Base-by-base conservation (phyloP, 768 basidiomycete genomes). In the Termitomyces sp. region DNA sequence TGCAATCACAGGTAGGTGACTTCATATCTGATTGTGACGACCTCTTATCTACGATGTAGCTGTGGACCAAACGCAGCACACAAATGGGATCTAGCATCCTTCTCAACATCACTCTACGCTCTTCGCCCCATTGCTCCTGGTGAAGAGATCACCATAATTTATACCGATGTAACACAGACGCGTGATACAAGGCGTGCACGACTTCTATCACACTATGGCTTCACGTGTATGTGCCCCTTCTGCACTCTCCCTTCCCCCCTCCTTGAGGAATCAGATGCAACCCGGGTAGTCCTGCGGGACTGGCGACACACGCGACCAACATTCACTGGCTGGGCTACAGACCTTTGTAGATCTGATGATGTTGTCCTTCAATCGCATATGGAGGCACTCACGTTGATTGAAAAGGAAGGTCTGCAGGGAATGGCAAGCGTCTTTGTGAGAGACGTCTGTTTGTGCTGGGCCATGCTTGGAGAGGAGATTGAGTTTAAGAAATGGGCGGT, bases 131-230 rank as follows among this genome's bases (percentile, higher is more conserved):
- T 80, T 53, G 51, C 56, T 26, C 63, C 62, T 0, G 75, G 74
- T 7, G 77, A 78, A 55, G 79, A 81, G 54, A 77, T 81, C 29
- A 70, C 70, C n/a, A 77, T 75, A 54, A 74, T 75, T 16, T 81
- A 81, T 64, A 71, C 75, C 39, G 73, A 79, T 56, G 71, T 75
- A 1, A 69, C 71, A 12, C 73, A 73, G 12, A 63, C 75, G 15
- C 70, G 73, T 7, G 68, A 65, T 13, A 65, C 59, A 13, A 73
- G 79, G 13, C 66, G 70, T 28, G 63, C 67, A 13, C 69, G 69
- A 34, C 70, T 81, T 7, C 56, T 64, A 7, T 67, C 71, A 3
- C 70, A 74, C 49, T 78, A 81, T 58, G 66, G 74, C 9, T 81
- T 81, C 57, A 58, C 55, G 4, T 81, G 79, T 62, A 67, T 68